Evolutionary conservation across 2,329 filamentous ascomycete species (phyloP).

Genomic region (Thelonectria olida): DNA sequence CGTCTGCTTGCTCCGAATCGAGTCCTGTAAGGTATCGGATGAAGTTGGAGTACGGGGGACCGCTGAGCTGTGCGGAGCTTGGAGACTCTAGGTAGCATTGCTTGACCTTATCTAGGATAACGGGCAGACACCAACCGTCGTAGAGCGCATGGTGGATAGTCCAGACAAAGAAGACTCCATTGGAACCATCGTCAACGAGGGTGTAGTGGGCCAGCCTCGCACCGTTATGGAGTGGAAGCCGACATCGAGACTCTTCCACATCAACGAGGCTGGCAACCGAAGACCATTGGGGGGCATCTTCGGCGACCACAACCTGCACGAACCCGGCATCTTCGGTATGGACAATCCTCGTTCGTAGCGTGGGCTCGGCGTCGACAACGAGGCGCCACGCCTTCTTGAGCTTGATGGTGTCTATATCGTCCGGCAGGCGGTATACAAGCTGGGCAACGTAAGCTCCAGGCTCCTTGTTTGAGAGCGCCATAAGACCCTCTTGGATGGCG

Average conservation of each 20-base stretch:
- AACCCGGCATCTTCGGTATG: slow-evolving; percentile 26
- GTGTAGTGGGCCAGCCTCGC: slow-evolving; percentile 17
- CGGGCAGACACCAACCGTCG: slow-evolving; percentile 39
- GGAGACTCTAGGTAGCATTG: slow-evolving; percentile 18
- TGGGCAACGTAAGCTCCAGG: slow-evolving; percentile 35
- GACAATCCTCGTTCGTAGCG: slow-evolving; percentile 32
- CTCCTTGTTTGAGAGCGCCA: slow-evolving; percentile 30
- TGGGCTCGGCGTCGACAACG: slow-evolving; percentile 19
- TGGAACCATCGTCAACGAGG: neutral
- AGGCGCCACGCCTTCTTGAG: slow-evolving; percentile 30
- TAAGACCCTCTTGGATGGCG: slow-evolving; percentile 33
- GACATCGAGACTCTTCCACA: slow-evolving; percentile 3
- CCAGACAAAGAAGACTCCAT: slow-evolving; percentile 29
- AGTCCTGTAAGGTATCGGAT: slow-evolving; percentile 18
- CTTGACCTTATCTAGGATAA: slow-evolving; percentile 34
- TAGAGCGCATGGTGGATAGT: slow-evolving; percentile 41
- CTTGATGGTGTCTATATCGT: neutral
- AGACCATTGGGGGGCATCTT: slow-evolving; percentile 25
- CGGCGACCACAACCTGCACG: slow-evolving; percentile 28
- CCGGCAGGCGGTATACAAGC: slow-evolving; percentile 25
- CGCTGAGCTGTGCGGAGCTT: neutral
- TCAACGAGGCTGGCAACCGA: neutral
- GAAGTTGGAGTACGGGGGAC: slow-evolving; percentile 24
- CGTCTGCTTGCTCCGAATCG: neutral
- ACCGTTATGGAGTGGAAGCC: slow-evolving; percentile 23